These are phyloP conservation scores for Myxozyma kluyveri DNA, from an alignment of 805 yeast genomes.

Conservation along the genomic window DNA sequence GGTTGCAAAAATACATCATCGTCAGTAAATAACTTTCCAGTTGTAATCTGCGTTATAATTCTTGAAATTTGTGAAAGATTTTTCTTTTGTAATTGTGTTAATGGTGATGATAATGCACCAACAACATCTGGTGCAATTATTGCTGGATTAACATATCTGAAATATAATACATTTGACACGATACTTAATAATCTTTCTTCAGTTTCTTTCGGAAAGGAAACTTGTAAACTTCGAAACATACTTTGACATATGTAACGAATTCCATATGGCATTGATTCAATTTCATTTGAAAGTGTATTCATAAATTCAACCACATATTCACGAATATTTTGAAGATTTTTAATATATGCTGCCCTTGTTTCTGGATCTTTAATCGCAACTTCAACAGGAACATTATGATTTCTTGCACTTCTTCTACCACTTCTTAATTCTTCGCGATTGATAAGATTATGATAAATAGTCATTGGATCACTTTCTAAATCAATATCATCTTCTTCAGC, in stretches of 20 bases:
- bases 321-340: constrained; percentile 70
- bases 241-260: constrained; percentile 55
- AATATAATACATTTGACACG: constrained; percentile 55
- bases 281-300: constrained; percentile 47
- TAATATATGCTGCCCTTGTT: constrained; percentile 68
- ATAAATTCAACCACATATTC: constrained; percentile 65
- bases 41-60: constrained; percentile 61
- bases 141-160: constrained; percentile 40
- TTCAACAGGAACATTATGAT: constrained; percentile 50
- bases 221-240: constrained; percentile 37
- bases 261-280: constrained; percentile 51
- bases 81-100: constrained; percentile 38
- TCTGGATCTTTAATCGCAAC: constrained; percentile 75
- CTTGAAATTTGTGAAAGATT: constrained; percentile 59
- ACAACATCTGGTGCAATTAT: constrained; percentile 44
- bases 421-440: constrained; percentile 38
- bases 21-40: constrained; percentile 62
- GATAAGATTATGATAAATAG: constrained; percentile 33
- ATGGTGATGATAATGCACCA: constrained; percentile 49
- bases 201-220: constrained; percentile 52
- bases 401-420: constrained; percentile 40
- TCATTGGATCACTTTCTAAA: constrained; percentile 77
- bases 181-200: constrained; percentile 62
- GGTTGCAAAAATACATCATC: constrained; percentile 73
- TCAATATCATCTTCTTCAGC: constrained; percentile 45